Evolutionary conservation across 345 rosid genomes (phyloP), one percentile per base, ranked within the genome.

Genomic region (Bretschneidera sinensis): DNA sequence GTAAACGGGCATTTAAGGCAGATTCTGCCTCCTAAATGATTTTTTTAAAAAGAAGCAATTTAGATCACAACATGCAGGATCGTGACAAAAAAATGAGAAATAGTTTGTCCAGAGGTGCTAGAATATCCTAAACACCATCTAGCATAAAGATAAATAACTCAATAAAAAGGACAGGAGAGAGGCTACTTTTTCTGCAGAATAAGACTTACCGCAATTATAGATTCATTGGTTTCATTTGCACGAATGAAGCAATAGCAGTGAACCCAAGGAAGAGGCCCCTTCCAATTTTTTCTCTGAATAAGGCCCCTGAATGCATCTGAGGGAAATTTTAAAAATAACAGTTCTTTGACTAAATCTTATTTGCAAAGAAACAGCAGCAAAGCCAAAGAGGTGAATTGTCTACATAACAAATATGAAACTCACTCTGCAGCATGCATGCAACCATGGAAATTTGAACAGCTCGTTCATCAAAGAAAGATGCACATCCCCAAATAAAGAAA

Each of bases 201-300:
- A 63, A 59, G 45, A 60, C 89, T 77, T 81, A 86, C 97, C 2
- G 79, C 70, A 64, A 81, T 56, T 50, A 84, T 83, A 16, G 67
- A 54, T 61, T 94, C 97, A 61, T 68, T 48, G 25, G 89, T 84
- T 79, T 88, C 97, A 57, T 62, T 84, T 58, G 96, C 91, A 64
- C 90, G 77, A 24, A 94, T 81, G 65, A 94, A 94, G 74, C 96
- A 94, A 50, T 94, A 94, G 83, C 92, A 94, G 65, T 94, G 99
- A 51, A 90, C 65, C 83, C 75, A 71, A 19, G 99, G 99, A 60
- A 78, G 88, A 61, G 72, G 49, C 25, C 95, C 96, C 68, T 76
- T 90, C 97, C 96, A 90, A 62, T 77, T 43, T 71, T 71, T 81
- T 74, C 65, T 80, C 50, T 65, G 76, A 50, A 83, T 79, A 52